These are phyloP conservation scores for Cicer pinnatifidum DNA, from an alignment of 306 rosid genomes.

Conservation along the genomic window DNA sequence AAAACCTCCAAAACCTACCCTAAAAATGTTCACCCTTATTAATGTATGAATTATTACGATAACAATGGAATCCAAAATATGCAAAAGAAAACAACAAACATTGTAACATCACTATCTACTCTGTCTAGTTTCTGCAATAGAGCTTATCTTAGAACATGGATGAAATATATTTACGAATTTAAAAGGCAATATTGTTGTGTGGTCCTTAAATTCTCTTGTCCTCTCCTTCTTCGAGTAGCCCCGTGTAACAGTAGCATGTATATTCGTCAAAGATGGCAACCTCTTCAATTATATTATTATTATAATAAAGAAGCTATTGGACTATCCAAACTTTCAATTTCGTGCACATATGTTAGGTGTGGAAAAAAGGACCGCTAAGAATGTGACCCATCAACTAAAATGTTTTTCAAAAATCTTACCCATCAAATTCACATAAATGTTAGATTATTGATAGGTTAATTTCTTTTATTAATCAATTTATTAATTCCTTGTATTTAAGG, in stretches of 20 bases:
- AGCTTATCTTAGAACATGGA: slow-evolving; percentile 29
- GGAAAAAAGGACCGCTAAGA: not conserved
- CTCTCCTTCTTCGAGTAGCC: slow-evolving; percentile 28
- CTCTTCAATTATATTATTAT: not conserved
- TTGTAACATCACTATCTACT: slow-evolving; percentile 19
- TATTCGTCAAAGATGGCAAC: slow-evolving; percentile 37
- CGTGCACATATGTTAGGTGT: slow-evolving; percentile 1
- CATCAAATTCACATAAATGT: not conserved
- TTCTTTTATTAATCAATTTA: too few relatives aligned
- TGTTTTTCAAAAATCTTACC: not conserved
- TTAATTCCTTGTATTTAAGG: too few relatives aligned
- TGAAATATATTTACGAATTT: not conserved
- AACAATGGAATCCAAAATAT: not conserved
- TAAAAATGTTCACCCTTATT: not conserved
- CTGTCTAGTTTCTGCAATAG: slow-evolving; percentile 24
- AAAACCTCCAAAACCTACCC: too few relatives aligned
- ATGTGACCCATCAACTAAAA: slow-evolving; percentile 6
- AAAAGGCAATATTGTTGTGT: not conserved
- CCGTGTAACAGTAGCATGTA: not conserved
- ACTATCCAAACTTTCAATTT: slow-evolving; percentile 3
- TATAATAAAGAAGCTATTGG: not conserved
- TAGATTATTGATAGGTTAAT: not conserved
- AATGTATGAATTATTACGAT: not conserved
- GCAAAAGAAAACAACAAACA: not conserved
- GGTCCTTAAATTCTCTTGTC: slow-evolving; percentile 25